phyloP scores from a whole-genome alignment of 371 early-diverging fungal species.

The Massospora cicadina region DNA sequence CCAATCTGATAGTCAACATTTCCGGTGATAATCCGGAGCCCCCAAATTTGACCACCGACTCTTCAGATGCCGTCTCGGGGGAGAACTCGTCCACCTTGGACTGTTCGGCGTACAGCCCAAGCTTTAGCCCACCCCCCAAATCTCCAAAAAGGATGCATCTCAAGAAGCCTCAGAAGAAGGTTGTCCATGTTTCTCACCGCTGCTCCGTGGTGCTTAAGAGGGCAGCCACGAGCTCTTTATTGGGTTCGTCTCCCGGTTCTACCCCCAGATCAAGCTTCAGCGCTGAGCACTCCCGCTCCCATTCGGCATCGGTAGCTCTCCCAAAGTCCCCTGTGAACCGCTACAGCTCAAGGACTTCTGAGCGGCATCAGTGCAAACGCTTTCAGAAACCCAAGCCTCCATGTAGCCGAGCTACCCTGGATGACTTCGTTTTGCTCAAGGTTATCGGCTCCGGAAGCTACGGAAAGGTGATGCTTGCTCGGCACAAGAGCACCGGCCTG shows the following conservation, averaged over 20 bases:
- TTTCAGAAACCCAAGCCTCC: background rate
- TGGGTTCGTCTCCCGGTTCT: background rate
- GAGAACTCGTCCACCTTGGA: background rate
- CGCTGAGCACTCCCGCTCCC: background rate
- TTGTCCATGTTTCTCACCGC: background rate
- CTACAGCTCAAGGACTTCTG: background rate
- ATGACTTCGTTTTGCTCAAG: conserved; percentile 2
- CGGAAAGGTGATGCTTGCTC: conserved; percentile 66
- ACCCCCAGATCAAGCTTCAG: background rate
- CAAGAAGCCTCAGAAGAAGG: background rate
- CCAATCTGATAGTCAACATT: background rate
- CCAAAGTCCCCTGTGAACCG: background rate
- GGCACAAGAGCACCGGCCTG: conserved; percentile 48
- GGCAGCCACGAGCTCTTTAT: background rate
- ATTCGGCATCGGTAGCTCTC: background rate
- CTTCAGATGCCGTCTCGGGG: background rate
- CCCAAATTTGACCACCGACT: background rate
- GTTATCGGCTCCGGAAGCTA: conserved; percentile 56
- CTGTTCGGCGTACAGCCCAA: background rate
- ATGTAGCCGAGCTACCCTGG: background rate
- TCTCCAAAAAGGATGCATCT: background rate
- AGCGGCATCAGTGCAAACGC: background rate
- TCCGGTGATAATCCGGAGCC: background rate
- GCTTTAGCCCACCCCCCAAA: background rate
- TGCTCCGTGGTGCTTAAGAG: background rate